Evolutionary conservation across 1,284 basidiomycete genomes (phyloP).

Genomic region (Thecaphora thlaspeos): DNA sequence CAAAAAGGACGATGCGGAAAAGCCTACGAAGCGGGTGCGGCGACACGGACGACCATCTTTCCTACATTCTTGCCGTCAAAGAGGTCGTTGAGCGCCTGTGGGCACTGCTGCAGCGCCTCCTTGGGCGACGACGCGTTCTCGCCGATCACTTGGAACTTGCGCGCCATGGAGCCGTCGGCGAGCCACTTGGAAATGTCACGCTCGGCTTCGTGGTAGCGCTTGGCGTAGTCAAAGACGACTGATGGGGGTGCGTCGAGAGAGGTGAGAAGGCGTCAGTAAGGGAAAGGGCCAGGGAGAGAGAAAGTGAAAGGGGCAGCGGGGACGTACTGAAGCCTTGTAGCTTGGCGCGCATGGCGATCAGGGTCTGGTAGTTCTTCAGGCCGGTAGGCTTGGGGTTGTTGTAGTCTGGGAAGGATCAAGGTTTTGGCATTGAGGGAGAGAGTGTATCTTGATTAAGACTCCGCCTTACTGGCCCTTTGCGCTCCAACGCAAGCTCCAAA

Average conservation of each 20-base stretch:
- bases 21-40: too few species aligned
- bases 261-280: neutral
- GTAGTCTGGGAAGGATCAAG: slow-evolving; percentile 40
- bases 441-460: too few species aligned
- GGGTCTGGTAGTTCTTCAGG: slow-evolving; percentile 60
- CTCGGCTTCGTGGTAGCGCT: slow-evolving; percentile 27
- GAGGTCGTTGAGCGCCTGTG: slow-evolving; percentile 35
- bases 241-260: too few species aligned
- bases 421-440: too few species aligned
- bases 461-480: too few species aligned
- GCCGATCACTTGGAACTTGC: slow-evolving; percentile 61
- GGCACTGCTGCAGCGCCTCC: slow-evolving; percentile 22
- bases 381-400: slow-evolving; percentile 56
- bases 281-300: slow-evolving; percentile 55
- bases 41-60: slow-evolving; percentile 43
- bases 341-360: slow-evolving; percentile 74
- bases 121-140: slow-evolving; percentile 17
- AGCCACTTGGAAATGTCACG: slow-evolving; percentile 63
- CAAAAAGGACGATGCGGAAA: too few species aligned
- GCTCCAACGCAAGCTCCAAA: too few species aligned
- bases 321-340: slow-evolving; percentile 70
- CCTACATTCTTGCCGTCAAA: slow-evolving; percentile 44
- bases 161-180: slow-evolving; percentile 71
- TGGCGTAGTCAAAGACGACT: slow-evolving; percentile 31
- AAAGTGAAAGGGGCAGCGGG: slow-evolving; percentile 65